Evolutionary conservation across 2,329 filamentous ascomycete genomes (phyloP).

Genomic region (Scorias spongiosa): DNA sequence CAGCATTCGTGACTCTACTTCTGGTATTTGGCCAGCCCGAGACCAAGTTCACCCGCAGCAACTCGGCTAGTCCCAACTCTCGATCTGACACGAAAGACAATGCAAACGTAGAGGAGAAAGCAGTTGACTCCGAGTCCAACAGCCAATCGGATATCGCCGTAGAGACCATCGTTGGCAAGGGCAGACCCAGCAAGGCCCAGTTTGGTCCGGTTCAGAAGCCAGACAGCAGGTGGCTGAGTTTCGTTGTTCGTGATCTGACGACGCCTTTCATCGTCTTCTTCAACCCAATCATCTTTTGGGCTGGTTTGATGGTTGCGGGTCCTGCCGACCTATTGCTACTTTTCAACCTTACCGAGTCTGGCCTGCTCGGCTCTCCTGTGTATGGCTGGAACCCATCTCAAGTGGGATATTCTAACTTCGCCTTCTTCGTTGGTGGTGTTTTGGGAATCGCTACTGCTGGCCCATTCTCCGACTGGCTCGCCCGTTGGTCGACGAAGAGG

Average conservation of each 20-base stretch:
- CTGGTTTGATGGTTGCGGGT: constrained; percentile 19
- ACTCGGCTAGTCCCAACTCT: constrained; percentile 1
- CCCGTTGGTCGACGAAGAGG: constrained; percentile 34
- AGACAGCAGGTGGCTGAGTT: constrained; percentile 25
- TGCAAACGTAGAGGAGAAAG: constrained; percentile 15
- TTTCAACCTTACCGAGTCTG: constrained; percentile 37
- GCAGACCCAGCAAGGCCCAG: constrained; percentile 24
- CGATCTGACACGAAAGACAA: constrained; percentile 4
- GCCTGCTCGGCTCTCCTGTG: constrained; percentile 25
- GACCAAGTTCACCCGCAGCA: constrained; percentile 25
- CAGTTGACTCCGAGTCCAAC: constrained; percentile 12
- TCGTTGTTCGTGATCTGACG: constrained; percentile 25
- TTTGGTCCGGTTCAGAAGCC: constrained; percentile 23
- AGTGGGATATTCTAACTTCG: constrained; percentile 37
- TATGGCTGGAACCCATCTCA: constrained; percentile 29
- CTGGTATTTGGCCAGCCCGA: constrained; percentile 28
- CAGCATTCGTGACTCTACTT: constrained; percentile 24
- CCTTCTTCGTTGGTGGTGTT: constrained; percentile 27
- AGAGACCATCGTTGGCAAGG: constrained; percentile 15
- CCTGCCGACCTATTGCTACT: constrained; percentile 29
- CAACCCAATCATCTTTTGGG: constrained; percentile 30
- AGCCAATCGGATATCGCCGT: constrained; percentile 8
- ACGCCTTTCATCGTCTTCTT: constrained; percentile 28
- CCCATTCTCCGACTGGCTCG: constrained; percentile 38
- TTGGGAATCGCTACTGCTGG: constrained; percentile 35